Base-by-base conservation (phyloP, 805 yeast species). In the Cyberlindnera bimundalis region DNA sequence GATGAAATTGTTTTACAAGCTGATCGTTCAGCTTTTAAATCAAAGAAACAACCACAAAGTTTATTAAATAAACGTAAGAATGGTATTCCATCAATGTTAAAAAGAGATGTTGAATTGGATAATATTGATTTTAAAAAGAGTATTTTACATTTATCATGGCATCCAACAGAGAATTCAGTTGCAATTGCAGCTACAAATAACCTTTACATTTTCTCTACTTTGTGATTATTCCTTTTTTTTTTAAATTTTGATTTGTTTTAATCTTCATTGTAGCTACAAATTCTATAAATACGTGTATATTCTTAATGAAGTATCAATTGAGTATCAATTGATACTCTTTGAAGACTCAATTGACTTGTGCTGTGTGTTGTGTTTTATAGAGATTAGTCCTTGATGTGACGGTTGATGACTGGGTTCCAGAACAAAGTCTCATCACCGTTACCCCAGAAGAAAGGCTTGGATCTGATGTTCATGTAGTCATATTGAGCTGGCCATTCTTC, bases 161-260 rank as follows among this genome's bases (percentile, higher is more conserved):
- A 93, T 71, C 99, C 99, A 49, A 74, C 72, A 53, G 99, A 95
- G 67, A 88, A 93, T 67, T 81, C 93, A 38, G 96, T 93, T 52
- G 99, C 99, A 31, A 86, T 93, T 59, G 98, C 98, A 35, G 98
- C 99, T 15, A 93, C 99, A 17, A 95, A 93, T 70, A 93, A 93
- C 67, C 74, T 87, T 54, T 85, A 84, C 67, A 84, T 85, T 46
- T 85, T 85, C 62, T 82, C 91, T 42, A 83, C 93, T 40, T 71
- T 81, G 55, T 84, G 66, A 66, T 20, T 66, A 18, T 16, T 23
- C n/a, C 24, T 31, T 8, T 15, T 32, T n/a, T 31, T 31, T 21
- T 13, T 31, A 20, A 8, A 14, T 32, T 12, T 23, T 33, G n/a
- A 19, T 19, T 27, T 32, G 17, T 15, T 18, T 23, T n/a, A n/a